Conservation (phyloP, 805 yeast species). For the Zygosaccharomyces pseudorouxii region DNA sequence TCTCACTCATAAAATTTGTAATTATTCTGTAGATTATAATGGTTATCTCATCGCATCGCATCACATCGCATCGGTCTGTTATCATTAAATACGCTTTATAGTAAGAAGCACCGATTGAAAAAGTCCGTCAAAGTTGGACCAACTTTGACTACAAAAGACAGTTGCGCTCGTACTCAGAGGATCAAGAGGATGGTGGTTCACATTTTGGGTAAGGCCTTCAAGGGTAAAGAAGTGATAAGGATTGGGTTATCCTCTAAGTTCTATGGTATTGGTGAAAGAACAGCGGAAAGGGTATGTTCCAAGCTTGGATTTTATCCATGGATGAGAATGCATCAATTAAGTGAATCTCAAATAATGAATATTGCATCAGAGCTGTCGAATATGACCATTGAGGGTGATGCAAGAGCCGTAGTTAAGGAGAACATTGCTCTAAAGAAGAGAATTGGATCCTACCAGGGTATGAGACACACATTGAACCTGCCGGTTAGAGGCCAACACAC, state of each 20-base stretch:
- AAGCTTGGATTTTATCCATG: conserved; percentile 86
- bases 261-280: conserved; percentile 77
- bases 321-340: conserved; percentile 90
- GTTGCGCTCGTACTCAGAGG: neutral
- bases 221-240: conserved; percentile 38
- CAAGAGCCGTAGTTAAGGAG: conserved; percentile 65
- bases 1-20: neutral
- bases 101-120: neutral
- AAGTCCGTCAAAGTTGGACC: neutral
- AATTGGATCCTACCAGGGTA: conserved; percentile 83
- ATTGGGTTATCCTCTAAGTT: conserved; percentile 74
- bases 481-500: conserved; percentile 91
- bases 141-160: neutral
- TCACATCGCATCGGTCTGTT: neutral
- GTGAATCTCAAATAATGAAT: conserved; percentile 81
- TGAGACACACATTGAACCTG: conserved; percentile 78
- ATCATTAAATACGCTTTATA: conserved; percentile 5
- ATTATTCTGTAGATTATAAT: neutral
- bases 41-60: neutral
- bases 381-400: conserved; percentile 76
- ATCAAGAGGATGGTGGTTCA: conserved; percentile 44
- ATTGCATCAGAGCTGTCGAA: conserved; percentile 83
- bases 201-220: conserved; percentile 48
- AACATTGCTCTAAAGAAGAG: conserved; percentile 74
- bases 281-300: conserved; percentile 75